Conservation (phyloP, 306 rosid species). For the Purshia tridentata region DNA sequence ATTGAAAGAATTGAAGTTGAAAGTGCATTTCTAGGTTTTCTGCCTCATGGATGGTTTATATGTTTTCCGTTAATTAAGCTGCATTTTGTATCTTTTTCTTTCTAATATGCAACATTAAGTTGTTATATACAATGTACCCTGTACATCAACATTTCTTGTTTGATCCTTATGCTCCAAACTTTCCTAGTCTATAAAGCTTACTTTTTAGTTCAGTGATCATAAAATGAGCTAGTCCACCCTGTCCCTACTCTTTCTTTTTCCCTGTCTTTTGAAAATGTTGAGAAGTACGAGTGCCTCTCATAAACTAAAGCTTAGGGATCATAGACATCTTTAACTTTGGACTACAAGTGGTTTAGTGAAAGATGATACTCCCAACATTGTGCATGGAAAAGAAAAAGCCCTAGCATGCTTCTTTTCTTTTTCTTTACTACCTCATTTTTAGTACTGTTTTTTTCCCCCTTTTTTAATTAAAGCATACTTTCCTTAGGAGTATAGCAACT, state of each 20-base stretch:
- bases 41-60: background rate
- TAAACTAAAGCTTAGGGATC: slow-evolving; percentile 1
- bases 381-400: background rate
- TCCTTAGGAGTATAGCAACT: background rate
- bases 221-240: background rate
- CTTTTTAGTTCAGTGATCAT: background rate
- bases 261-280: background rate
- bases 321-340: background rate
- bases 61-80: slow-evolving; percentile 1
- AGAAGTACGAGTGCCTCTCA: background rate
- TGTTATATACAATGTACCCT: background rate
- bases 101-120: background rate
- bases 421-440: background rate
- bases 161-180: background rate
- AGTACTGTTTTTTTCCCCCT: no score
- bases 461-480: background rate
- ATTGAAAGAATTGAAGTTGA: background rate
- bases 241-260: no score
- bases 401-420: background rate
- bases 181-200: background rate
- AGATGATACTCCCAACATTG: no score
- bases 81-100: background rate
- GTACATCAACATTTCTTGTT: background rate
- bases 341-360: no score
- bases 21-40: background rate